Evolutionary conservation across 1,284 basidiomycete species (phyloP), one percentile per base, ranked within the genome.

Genomic region (Cryptococcus maquisensis): DNA sequence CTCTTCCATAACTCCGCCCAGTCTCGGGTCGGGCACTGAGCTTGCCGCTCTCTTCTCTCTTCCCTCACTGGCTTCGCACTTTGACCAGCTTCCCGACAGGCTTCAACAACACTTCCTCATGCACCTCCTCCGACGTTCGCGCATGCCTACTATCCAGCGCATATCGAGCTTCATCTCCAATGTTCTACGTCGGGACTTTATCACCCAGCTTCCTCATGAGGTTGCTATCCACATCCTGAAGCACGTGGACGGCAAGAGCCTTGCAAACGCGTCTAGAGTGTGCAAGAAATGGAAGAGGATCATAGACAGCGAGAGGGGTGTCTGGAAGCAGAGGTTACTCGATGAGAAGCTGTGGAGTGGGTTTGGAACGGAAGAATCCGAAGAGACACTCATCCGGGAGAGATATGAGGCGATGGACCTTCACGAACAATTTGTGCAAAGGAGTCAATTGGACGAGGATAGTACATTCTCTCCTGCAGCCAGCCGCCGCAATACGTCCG

Each of bases 91-190:
- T 9, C 74, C 75, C 7, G 69, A 75, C 52, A 67, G 72, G 43
- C 59, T 77, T 1, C 73, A 75, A 56, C 74, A 77, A 56, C 75
- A 76, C 49, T 67, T 75, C 49, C 65, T 77, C 39, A 72, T 75
- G 67, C 75, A 77, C 52, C 63, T 75, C 32, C 62, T 77, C 24
- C 66, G 75, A 7, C 66, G 75, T 10, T 67, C 72, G 1, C 62
- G 71, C 4, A 71, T 72, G 61, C 66, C 74, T 8, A 75, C 74
- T 12, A 72, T 77, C 18, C 75, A 76, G 52, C 67, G 71, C 10
- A 52, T 75, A 15, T 62, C 64, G 10, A 56, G 62, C 3, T 76
- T 76, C 55, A 64, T 71, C 13, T 55, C 66, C 16, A 67, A 55
- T 4, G 75, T 74, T 0, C 63, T 75, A 32, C 71, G 70, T 47